These are phyloP conservation scores for Leccinum variicolor DNA, from an alignment of 768 basidiomycete species.

Conservation along the genomic window DNA sequence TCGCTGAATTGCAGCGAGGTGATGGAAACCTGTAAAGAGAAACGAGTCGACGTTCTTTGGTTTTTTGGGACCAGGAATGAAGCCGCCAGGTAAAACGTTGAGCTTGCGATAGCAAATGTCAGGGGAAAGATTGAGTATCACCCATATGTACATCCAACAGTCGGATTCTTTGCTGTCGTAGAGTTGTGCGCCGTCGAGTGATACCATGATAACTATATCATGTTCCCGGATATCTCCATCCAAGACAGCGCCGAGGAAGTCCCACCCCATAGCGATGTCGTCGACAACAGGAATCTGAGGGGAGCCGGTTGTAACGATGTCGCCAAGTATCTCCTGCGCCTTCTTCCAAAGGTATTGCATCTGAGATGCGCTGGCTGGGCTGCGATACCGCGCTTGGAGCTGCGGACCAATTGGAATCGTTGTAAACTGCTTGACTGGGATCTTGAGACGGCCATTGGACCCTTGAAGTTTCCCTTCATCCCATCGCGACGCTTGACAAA, in stretches of 20 bases:
- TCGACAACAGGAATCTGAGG: background rate
- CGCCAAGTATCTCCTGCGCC: background rate
- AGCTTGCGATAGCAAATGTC: background rate
- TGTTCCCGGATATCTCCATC: conserved; percentile 9
- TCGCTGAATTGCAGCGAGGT: background rate
- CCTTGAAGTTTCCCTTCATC: too few relatives aligned
- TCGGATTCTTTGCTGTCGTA: conserved; percentile 10
- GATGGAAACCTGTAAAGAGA: conserved; percentile 1
- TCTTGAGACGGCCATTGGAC: too few relatives aligned
- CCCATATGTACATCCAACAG: conserved; percentile 36
- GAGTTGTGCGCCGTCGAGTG: conserved; percentile 38
- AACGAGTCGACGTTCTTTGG: conserved; percentile 3
- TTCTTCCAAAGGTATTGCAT: background rate
- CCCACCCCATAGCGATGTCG: conserved; percentile 6
- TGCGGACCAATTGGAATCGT: background rate
- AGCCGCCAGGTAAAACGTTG: background rate
- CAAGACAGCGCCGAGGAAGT: conserved; percentile 3
- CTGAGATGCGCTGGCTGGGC: accelerated
- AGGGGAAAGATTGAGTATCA: conserved; percentile 22
- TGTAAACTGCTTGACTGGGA: too few relatives aligned
- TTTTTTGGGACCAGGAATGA: conserved; percentile 1
- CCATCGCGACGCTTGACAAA: too few relatives aligned
- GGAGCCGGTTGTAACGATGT: too few relatives aligned
- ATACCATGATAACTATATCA: conserved; percentile 13
- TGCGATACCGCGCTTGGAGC: background rate